Evolutionary conservation across 2,329 filamentous ascomycete genomes (phyloP), one percentile per base, ranked within the genome.

Genomic region (Phyllosticta capitalensis): DNA sequence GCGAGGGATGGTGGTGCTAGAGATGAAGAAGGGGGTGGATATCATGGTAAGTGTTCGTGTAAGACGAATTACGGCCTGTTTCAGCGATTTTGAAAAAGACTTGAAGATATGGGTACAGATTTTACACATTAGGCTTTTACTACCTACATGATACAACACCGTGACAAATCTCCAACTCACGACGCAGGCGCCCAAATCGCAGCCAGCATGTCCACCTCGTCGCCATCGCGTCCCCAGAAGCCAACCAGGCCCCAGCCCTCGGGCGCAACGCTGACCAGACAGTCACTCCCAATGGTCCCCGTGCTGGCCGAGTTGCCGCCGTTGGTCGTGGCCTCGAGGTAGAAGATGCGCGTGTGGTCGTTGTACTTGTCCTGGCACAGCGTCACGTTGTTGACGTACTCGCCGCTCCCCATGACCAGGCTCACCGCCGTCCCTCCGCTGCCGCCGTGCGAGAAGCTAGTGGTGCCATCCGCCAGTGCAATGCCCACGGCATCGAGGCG

Each of bases 201-300:
- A 0, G 70, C 81, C 45, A 84, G 65, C 67, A 79, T 77, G 67
- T 84, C 82, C 52, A 85, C 65, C 69, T 83, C 81, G 60, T 82
- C 79, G 0, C 80, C 82, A 61, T 66, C 71, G 65, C 79, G 76
- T 17, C 81, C 80, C 57, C 78, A 65, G 63, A 78, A 82, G 3
- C 81, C 81, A n/a, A 80, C 76, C 66, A 83, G 78, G 56, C 76
- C 75, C 74, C 76, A 82, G 2, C 79, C 80, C 1, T 62, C 60
- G 20, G 77, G 78, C 1, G 79, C 79, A n/a, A 66, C 69, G 56
- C 74, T 78, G 1, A 74, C 75, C 5, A 69, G 66, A 65, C 81
- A 84, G 61, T 79, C 76, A 10, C 63, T 67, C 0, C 80, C 83
- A 26, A 69, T 64, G 0, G 69, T 76, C 1, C 82, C 81, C 2